Conservation (phyloP, 345 rosid genomes). For the Eucalyptus victrix region DNA sequence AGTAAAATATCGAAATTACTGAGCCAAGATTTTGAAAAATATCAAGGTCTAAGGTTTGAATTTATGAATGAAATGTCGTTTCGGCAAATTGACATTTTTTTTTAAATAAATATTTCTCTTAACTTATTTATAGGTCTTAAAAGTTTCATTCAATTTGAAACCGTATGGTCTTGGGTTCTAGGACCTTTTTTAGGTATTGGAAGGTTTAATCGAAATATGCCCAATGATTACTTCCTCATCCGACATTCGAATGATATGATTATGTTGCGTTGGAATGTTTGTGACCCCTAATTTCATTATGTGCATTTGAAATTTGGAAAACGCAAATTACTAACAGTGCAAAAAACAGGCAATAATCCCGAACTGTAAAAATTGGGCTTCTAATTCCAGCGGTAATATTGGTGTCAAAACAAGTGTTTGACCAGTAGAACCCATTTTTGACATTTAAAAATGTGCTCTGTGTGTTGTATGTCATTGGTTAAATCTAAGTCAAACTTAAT, state of each 20-base stretch:
- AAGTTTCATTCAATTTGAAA: not conserved
- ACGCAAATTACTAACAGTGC: not conserved
- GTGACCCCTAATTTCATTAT: not conserved
- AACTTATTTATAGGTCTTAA: not conserved
- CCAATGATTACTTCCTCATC: not conserved
- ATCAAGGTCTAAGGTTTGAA: not conserved
- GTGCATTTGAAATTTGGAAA: not conserved
- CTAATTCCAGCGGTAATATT: too few species aligned
- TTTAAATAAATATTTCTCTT: not conserved
- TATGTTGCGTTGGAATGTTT: not conserved
- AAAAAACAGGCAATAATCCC: not conserved
- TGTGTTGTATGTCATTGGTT: not conserved
- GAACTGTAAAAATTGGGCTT: not conserved
- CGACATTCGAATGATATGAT: not conserved
- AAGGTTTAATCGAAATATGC: not conserved
- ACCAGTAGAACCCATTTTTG: not conserved
- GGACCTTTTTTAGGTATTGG: not conserved
- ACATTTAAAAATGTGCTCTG: not conserved
- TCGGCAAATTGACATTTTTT: not conserved
- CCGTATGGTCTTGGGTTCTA: not conserved
- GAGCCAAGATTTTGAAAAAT: not conserved
- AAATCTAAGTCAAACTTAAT: not conserved
- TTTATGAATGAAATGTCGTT: not conserved
- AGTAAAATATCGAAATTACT: not conserved
- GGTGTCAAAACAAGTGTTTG: too few species aligned